Conservation (phyloP, 352 stramenopile genomes). For the Phytophthora ohioensis region DNA sequence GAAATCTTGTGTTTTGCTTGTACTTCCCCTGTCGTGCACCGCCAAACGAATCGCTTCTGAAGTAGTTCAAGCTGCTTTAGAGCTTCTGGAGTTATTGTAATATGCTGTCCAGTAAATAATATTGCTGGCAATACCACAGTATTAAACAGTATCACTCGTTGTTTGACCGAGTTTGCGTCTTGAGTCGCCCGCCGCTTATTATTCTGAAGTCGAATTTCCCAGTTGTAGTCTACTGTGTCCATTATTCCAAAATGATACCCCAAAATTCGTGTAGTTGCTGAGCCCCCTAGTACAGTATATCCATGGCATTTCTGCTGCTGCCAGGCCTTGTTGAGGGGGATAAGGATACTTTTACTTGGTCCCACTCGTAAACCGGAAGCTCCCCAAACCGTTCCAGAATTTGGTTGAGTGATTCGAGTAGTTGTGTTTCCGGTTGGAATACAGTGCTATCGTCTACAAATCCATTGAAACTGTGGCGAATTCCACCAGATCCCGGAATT, state of each 20-base stretch:
- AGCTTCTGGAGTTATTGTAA: too few relatives aligned
- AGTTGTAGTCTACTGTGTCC: background rate
- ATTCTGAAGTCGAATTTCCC: background rate
- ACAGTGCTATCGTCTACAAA: slow-evolving; percentile 23
- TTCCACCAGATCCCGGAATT: background rate
- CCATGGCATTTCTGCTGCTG: background rate
- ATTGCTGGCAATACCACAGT: too few relatives aligned
- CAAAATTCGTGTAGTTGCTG: background rate
- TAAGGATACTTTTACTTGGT: background rate
- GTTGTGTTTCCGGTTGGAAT: background rate
- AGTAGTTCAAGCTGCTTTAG: too few relatives aligned
- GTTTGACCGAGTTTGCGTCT: too few relatives aligned
- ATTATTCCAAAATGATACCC: background rate
- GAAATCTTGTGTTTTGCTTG: too few relatives aligned
- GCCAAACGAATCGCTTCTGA: too few relatives aligned
- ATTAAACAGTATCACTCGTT: too few relatives aligned
- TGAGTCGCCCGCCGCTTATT: too few relatives aligned
- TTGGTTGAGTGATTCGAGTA: background rate
- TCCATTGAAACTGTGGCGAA: background rate
- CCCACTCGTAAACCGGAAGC: background rate
- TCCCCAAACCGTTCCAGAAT: background rate
- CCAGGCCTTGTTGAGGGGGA: background rate
- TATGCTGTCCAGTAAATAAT: too few relatives aligned
- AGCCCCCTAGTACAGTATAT: background rate
- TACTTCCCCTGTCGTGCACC: too few relatives aligned